These are phyloP conservation scores for Monosporascus ibericus DNA, from an alignment of 2,329 filamentous ascomycete genomes.

Conservation along the genomic window DNA sequence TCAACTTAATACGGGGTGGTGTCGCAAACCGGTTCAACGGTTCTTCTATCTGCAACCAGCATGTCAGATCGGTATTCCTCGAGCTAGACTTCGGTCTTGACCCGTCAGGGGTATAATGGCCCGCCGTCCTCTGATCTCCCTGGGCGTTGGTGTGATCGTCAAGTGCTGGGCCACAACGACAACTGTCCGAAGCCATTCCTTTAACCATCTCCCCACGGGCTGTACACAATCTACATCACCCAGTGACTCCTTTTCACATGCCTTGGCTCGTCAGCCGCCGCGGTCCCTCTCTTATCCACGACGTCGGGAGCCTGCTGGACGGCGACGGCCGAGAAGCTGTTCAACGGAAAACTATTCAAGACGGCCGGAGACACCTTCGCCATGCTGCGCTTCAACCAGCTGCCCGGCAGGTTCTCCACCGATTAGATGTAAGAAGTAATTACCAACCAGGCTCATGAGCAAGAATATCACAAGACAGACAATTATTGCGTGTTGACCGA, in stretches of 20 bases:
- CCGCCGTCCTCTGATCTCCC: background rate
- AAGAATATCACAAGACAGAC: too few species aligned
- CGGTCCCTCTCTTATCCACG: background rate
- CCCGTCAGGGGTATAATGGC: background rate
- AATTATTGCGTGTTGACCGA: too few species aligned
- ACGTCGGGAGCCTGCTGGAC: background rate
- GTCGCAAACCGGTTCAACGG: too few species aligned
- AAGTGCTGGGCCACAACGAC: background rate
- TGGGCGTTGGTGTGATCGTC: background rate
- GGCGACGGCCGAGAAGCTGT: background rate
- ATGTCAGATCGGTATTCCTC: too few species aligned
- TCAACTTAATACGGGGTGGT: too few species aligned
- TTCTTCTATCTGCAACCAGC: too few species aligned
- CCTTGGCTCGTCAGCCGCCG: background rate
- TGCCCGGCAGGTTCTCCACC: slow-evolving; percentile 46
- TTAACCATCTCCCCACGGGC: background rate
- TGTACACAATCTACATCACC: background rate
- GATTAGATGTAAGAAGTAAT: slow-evolving; percentile 12
- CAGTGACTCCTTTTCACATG: background rate
- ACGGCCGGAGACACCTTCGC: slow-evolving; percentile 44
- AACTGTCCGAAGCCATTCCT: background rate
- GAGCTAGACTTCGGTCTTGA: background rate
- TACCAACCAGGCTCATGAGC: too few species aligned
- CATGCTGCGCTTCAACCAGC: slow-evolving; percentile 63
- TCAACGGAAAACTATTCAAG: background rate